Conservation (phyloP, 495 filamentous ascomycete species). For the Massariosphaeria phaeospora region DNA sequence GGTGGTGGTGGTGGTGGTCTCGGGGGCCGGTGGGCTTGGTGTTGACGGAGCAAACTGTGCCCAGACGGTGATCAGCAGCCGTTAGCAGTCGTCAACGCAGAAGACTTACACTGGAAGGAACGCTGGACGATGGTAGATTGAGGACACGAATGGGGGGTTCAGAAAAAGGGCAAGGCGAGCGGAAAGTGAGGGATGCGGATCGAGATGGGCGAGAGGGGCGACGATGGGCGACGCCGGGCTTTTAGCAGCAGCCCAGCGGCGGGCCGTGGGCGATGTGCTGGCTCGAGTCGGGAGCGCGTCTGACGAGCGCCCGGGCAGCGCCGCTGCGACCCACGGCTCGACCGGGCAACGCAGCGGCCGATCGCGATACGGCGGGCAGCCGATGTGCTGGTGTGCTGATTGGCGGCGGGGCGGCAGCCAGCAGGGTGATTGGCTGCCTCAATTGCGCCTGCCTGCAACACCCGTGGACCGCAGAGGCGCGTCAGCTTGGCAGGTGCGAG, state of each 20-base stretch:
- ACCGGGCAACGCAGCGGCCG: constrained; percentile 9
- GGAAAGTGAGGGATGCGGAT: constrained; percentile 10
- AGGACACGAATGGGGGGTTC: constrained; percentile 22
- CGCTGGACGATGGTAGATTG: not conserved
- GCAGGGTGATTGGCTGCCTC: constrained; percentile 21
- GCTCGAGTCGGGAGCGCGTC: constrained; percentile 8
- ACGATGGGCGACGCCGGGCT: constrained; percentile 23
- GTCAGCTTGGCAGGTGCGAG: not conserved
- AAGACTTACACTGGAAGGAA: constrained; percentile 7
- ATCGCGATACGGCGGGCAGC: not conserved
- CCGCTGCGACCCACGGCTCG: not conserved
- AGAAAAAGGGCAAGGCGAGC: constrained; percentile 25
- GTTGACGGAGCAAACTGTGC: constrained; percentile 3
- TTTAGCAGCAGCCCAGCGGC: constrained; percentile 11
- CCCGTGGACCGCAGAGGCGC: not conserved
- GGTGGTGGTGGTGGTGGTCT: not conserved
- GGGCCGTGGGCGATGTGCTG: constrained; percentile 19
- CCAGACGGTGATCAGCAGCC: constrained; percentile 14
- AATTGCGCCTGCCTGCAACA: not conserved
- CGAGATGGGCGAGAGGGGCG: not conserved
- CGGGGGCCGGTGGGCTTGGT: not conserved
- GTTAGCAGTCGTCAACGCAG: not conserved
- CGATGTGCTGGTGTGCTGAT: not conserved
- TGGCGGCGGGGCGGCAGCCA: too few relatives aligned
- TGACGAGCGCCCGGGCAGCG: not conserved